Base-by-base conservation (phyloP, 176 grass and related monocot species). In the Aegilops speltoides region DNA sequence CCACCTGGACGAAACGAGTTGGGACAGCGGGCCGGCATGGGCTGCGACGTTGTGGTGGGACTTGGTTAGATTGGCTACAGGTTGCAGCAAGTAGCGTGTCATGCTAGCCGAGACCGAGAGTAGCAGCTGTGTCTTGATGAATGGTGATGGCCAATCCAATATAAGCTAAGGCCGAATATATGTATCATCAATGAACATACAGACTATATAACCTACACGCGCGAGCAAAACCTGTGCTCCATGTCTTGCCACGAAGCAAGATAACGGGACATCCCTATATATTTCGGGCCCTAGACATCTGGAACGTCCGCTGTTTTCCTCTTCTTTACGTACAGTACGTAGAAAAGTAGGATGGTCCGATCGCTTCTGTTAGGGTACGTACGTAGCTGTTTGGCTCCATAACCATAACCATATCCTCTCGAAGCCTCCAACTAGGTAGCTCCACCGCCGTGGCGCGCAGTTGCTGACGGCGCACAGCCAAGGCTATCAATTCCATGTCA, bases 1-100 rank as follows among this genome's bases (percentile, higher is more conserved):
- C 28, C 15, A 36, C 67, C 3, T 62, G 67, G 78, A 38, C 78
- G 45, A 48, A 46, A 48, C 13, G 64, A 15, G 64, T 7, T 19
- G 52, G 15, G 69, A 15, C 76, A 31, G 63, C 32, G 25, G 73
- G 60, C 73, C 29, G 22, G 83, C 46, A 85, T 86, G 85, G 85
- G 76, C 34, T 22, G 36, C 0, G 36, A 43, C 66, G 67, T 20
- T 14, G 77, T 14, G 20, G 77, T 37, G 38, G 68, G 78, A 65
- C 79, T 41, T 16, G 74, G 25, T 32, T 54, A 20, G 29, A 77
- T 56, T 77, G 74, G 9, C 74, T 77, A 77, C 9, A 77, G 28
- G 25, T 54, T 56, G 78, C 57, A 9, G 78, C 57, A 9, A 28
- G 31, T 34, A 16, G 8, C 46, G n/a, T 28, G 45, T 28, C 31